phyloP scores from a whole-genome alignment of 768 basidiomycete species.

The Rhizopogon vulgaris region DNA sequence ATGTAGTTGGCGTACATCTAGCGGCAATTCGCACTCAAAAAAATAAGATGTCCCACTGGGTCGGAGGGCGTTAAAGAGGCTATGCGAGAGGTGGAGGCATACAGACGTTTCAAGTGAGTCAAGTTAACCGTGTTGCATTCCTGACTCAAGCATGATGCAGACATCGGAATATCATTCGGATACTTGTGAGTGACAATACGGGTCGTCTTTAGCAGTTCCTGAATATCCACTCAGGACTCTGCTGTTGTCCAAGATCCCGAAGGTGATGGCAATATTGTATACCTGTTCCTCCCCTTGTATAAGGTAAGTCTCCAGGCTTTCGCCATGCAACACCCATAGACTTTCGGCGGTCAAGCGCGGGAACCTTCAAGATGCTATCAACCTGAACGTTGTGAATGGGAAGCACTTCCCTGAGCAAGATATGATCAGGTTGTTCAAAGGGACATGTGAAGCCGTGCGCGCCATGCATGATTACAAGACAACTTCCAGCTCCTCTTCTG shows the following conservation, averaged over 20 bases:
- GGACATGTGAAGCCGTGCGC: constrained; percentile 88
- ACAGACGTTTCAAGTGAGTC: constrained; percentile 85
- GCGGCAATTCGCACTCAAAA: constrained; percentile 94
- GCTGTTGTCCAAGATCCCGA: constrained; percentile 91
- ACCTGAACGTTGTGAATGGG: constrained; percentile 75
- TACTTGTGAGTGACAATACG: constrained; percentile 48
- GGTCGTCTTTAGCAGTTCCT: background rate
- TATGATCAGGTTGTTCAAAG: constrained; percentile 86
- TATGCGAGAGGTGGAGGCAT: constrained; percentile 88
- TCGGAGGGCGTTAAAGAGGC: constrained; percentile 84
- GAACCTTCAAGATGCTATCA: constrained; percentile 94
- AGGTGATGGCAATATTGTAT: constrained; percentile 91
- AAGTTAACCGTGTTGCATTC: background rate
- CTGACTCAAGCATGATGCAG: constrained; percentile 30
- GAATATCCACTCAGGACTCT: constrained; percentile 56
- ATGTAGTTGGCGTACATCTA: constrained; percentile 23
- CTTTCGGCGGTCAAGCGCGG: constrained; percentile 53
- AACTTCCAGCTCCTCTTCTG: constrained; percentile 22
- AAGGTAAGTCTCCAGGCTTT: constrained; percentile 43
- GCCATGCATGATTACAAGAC: constrained; percentile 91
- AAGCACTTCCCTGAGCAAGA: constrained; percentile 83
- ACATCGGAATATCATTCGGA: constrained; percentile 95
- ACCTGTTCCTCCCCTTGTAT: constrained; percentile 92
- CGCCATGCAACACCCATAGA: background rate
- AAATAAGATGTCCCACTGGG: constrained; percentile 89